A percentile compares a stretch with the other conserved stretches of the same genome.
Evolutionary conservation across 2,329 filamentous ascomycete genomes (phyloP).

Genomic region (Scedosporium minutisporum): DNA sequence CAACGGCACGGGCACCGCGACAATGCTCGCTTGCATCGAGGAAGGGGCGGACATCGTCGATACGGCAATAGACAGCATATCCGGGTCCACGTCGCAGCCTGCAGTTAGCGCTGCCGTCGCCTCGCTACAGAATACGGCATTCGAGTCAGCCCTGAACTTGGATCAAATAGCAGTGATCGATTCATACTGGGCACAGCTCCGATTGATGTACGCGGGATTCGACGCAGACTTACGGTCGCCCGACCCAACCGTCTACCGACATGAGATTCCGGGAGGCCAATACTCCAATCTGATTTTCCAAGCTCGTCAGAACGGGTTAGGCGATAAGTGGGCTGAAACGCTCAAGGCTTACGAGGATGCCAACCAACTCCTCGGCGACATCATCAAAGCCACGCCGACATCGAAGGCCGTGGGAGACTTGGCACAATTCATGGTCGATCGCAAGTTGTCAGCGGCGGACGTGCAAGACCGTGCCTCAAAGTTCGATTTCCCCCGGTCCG

Average conservation of each 20-base stretch:
- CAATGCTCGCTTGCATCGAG: constrained; percentile 91
- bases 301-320: constrained; percentile 87
- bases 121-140: constrained; percentile 76
- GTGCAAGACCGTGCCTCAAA: constrained; percentile 76
- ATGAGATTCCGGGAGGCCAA: constrained; percentile 97
- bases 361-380: constrained; percentile 92
- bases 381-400: constrained; percentile 98
- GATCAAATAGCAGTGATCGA: constrained; percentile 81
- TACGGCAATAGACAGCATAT: constrained; percentile 91
- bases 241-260: constrained; percentile 95
- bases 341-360: constrained; percentile 99
- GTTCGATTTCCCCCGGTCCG: constrained; percentile 95
- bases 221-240: constrained; percentile 93
- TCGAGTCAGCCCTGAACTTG: constrained; percentile 71
- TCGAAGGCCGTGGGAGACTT: constrained; percentile 98
- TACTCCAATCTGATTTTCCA: constrained; percentile 99
- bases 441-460: constrained; percentile 75
- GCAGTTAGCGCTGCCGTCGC: constrained; percentile 92
- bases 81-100: constrained; percentile 96
- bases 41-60: constrained; percentile 93
- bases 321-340: constrained; percentile 93
- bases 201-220: constrained; percentile 94
- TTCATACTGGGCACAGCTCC: constrained; percentile 92
- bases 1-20: constrained; percentile 92
- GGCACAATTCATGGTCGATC: constrained; percentile 98